phyloP scores from a whole-genome alignment of 2,329 filamentous ascomycete genomes.

The Sclerotinia borealis region DNA sequence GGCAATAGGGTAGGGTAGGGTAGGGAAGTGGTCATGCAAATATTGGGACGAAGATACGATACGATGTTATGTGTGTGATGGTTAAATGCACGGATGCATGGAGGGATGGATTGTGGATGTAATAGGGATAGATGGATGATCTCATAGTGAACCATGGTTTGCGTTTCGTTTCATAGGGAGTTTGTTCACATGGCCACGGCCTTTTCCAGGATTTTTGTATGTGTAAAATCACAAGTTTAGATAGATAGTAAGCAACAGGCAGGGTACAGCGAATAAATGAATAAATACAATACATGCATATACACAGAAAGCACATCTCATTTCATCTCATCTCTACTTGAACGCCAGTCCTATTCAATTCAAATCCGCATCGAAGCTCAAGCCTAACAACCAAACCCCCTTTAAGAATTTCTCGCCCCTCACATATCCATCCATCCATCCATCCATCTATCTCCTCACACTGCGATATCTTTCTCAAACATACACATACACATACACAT shows the following conservation, averaged over 20 bases:
- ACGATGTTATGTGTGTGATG: neutral
- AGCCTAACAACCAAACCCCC: no score
- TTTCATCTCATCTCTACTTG: neutral
- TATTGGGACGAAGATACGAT: neutral
- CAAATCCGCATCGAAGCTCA: no score
- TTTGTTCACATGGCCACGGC: neutral
- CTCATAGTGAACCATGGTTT: conserved; percentile 2
- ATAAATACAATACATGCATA: neutral
- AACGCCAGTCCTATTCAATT: no score
- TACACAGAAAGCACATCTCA: neutral
- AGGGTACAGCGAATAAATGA: neutral
- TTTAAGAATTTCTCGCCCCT: neutral
- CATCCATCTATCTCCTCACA: neutral
- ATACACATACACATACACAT: no score
- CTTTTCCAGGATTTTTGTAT: conserved; percentile 4
- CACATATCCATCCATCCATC: no score
- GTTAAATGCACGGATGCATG: neutral
- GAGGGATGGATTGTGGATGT: neutral
- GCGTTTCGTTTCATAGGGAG: neutral
- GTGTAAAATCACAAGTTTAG: neutral
- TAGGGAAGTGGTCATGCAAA: neutral
- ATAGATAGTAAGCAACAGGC: neutral
- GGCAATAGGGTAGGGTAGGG: neutral
- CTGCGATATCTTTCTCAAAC: no score
- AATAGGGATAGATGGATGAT: neutral